phyloP scores from a whole-genome alignment of 179 eudicot species.

The Amaranthus tricolor region DNA sequence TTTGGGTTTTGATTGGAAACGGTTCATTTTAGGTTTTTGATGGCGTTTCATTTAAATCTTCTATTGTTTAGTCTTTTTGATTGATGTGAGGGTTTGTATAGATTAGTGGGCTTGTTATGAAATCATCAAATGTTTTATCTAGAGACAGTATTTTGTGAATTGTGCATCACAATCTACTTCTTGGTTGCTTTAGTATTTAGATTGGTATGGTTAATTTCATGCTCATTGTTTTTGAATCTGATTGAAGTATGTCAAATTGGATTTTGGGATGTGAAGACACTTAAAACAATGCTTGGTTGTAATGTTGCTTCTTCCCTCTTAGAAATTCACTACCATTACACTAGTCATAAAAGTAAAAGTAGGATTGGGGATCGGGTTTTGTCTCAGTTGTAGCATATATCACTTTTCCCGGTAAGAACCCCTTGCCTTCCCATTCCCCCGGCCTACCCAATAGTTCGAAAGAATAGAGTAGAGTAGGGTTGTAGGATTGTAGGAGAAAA shows the following conservation, averaged over 20 bases:
- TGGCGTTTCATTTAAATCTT: background rate
- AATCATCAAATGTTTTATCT: background rate
- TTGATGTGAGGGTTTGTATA: background rate
- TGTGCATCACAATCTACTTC: background rate
- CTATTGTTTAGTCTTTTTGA: background rate
- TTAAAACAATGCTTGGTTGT: background rate
- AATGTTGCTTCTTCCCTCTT: background rate
- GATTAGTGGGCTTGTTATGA: background rate
- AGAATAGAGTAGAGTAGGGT: background rate
- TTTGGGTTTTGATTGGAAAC: constrained; percentile 16
- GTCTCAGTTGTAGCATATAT: too few species aligned
- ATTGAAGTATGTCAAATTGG: constrained; percentile 12
- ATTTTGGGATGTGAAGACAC: constrained; percentile 5
- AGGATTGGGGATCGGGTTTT: too few species aligned
- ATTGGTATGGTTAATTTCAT: constrained; percentile 24
- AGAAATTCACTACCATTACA: background rate
- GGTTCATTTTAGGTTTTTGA: constrained; percentile 10
- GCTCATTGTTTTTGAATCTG: constrained; percentile 15
- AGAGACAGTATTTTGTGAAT: background rate
- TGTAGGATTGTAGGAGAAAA: background rate
- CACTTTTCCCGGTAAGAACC: too few species aligned
- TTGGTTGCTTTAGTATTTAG: background rate
- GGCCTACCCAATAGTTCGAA: too few species aligned
- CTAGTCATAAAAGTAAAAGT: too few species aligned
- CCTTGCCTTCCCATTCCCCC: too few species aligned